These are phyloP conservation scores for Flaveria sonorensis DNA, from an alignment of 129 eudicot species.

Conservation along the genomic window DNA sequence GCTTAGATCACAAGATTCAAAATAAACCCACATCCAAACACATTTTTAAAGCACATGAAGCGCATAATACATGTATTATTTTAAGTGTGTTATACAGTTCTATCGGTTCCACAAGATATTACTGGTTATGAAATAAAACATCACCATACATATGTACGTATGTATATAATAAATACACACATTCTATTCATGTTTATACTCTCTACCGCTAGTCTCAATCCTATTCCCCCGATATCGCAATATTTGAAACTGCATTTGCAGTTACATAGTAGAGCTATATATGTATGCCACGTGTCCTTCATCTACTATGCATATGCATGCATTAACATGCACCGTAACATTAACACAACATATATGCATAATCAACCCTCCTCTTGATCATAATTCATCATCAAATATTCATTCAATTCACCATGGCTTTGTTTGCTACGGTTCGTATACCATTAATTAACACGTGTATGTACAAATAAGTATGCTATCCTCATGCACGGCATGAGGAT, in stretches of 20 bases:
- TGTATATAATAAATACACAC: background rate
- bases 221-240: slow-evolving; percentile 28
- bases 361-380: background rate
- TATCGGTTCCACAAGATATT: too few relatives aligned
- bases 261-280: background rate
- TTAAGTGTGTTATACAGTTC: too few relatives aligned
- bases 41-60: too few relatives aligned
- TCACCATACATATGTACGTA: too few relatives aligned
- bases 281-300: slow-evolving; percentile 5
- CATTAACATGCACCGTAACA: background rate
- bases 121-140: too few relatives aligned
- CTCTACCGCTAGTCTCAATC: slow-evolving; percentile 8
- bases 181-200: slow-evolving; percentile 17
- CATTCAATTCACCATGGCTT: slow-evolving; percentile 31
- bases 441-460: background rate
- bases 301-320: background rate
- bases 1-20: too few relatives aligned
- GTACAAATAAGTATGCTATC: background rate
- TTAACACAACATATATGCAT: background rate
- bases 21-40: too few relatives aligned
- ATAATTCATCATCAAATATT: slow-evolving; percentile 15
- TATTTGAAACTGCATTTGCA: slow-evolving; percentile 21
- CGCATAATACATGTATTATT: too few relatives aligned
- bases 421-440: slow-evolving; percentile 28
- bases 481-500: background rate